Evolutionary conservation across 495 filamentous ascomycete species (phyloP), one percentile per base, ranked within the genome.

Genomic region (Jackrogersella minutella): DNA sequence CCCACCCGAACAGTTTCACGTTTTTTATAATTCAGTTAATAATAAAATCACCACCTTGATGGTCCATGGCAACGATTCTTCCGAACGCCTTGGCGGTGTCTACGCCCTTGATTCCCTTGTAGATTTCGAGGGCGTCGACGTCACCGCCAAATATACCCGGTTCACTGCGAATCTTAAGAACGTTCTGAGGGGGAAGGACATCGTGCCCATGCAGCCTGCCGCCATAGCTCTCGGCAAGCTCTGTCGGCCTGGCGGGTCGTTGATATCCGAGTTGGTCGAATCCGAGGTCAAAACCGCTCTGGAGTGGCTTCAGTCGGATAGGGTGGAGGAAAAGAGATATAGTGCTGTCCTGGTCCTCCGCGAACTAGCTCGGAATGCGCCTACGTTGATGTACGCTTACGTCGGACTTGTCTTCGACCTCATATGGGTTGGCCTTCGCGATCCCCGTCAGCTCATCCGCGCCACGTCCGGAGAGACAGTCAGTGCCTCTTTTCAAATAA

Each of bases 251-350:
- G 96, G 95, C 41, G 95, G 95, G 41, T 93, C 95, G 34, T 82
- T 99, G 52, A 97, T 96, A 34, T 95, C 95, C 1, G 96, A 98
- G 78, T 80, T 99, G 39, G 96, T 99, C 37, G 95, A 99, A 68
- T 91, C 93, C 60, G 96, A 99, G 74, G 92, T 98, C 39, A 93
- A 97, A 72, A 91, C 91, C 7, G 93, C 95, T 0, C 79, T 98
- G 37, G 95, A 99, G 79, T 97, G 91, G 91, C 82, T 99, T 46
- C 94, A 97, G 70, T 90, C 91, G n/a, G 96, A 97, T 65, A 85
- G 94, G 22, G 88, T 95, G 69, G 95, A 99, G 78, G 92, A 91
- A 64, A 82, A 95, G 65, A 86, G 95, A 39, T 97, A 96, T 75
- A 91, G 91, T 30, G 94, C 95, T 3, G 94, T 97, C 19, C 83